Conservation (phyloP, 768 basidiomycete species). For the Trametes villosa region DNA sequence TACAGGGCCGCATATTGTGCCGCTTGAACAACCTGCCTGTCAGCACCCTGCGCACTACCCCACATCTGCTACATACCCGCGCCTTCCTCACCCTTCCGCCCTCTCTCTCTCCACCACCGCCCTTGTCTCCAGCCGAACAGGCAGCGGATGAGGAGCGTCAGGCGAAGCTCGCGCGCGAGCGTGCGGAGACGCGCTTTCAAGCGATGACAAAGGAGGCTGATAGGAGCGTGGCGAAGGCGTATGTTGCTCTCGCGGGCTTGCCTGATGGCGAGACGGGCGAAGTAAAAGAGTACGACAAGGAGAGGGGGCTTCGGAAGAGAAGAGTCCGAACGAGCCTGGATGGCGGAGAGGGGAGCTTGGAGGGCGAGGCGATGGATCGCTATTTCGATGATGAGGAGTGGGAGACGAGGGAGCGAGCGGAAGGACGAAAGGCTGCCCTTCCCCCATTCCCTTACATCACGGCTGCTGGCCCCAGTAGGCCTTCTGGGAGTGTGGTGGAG, state of each 20-base stretch:
- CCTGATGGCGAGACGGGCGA: slow-evolving; percentile 25
- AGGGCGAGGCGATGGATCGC: slow-evolving; percentile 55
- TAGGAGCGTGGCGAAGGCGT: slow-evolving; percentile 66
- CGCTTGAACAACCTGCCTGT: slow-evolving; percentile 67
- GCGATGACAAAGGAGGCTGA: slow-evolving; percentile 71
- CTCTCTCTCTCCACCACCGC: slow-evolving; percentile 34
- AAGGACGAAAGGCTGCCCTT: slow-evolving; percentile 31
- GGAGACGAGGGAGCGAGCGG: slow-evolving; percentile 50
- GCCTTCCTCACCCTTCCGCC: slow-evolving; percentile 58
- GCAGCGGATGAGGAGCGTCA: slow-evolving; percentile 43
- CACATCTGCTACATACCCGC: slow-evolving; percentile 76
- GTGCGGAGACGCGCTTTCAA: slow-evolving; percentile 65
- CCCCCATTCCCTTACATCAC: slow-evolving; percentile 28
- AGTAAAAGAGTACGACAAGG: slow-evolving; percentile 2
- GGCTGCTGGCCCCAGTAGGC: background rate
- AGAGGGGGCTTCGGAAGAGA: slow-evolving; percentile 18
- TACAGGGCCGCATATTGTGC: slow-evolving; percentile 62
- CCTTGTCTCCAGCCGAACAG: slow-evolving; percentile 27
- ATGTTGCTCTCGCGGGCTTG: slow-evolving; percentile 66
- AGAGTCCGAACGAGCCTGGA: background rate
- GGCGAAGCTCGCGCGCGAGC: slow-evolving; percentile 48
- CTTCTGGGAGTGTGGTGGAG: background rate
- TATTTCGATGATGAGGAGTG: slow-evolving; percentile 76
- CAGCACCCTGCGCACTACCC: slow-evolving; percentile 68
- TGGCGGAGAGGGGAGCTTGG: slow-evolving; percentile 34